Conservation (phyloP, 1,284 basidiomycete species). For the Neonothopanus nambi region DNA sequence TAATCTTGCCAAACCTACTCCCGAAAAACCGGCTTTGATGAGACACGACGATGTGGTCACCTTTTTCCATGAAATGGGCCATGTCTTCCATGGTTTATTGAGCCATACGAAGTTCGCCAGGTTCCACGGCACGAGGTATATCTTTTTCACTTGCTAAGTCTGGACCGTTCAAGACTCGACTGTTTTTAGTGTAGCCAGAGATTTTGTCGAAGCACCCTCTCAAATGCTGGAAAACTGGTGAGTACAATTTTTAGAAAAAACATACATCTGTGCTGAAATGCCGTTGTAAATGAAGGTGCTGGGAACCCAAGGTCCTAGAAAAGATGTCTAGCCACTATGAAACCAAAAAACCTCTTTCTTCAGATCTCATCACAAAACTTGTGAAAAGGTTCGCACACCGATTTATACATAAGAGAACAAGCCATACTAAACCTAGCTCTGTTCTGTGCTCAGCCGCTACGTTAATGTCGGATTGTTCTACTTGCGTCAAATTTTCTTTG, state of each 20-base stretch:
- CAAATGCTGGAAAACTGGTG: constrained; percentile 93
- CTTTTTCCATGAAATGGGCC: constrained; percentile 85
- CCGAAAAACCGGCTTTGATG: constrained; percentile 81
- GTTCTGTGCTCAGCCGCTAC: constrained; percentile 54
- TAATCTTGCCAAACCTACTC: constrained; percentile 82
- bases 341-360: constrained; percentile 68
- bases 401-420: not conserved
- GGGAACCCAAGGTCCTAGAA: constrained; percentile 75
- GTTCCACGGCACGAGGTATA: constrained; percentile 76
- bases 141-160: not conserved
- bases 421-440: too few relatives aligned
- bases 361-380: constrained; percentile 77
- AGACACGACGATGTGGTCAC: constrained; percentile 79
- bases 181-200: constrained; percentile 59
- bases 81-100: constrained; percentile 82
- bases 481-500: constrained; percentile 81
- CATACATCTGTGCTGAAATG: not conserved
- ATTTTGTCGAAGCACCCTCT: constrained; percentile 86
- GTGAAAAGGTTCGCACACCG: constrained; percentile 60
- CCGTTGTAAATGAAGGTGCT: constrained; percentile 50
- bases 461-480: constrained; percentile 81
- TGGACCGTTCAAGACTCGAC: not conserved
- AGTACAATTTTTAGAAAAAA: constrained; percentile 12
- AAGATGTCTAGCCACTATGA: constrained; percentile 77
- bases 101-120: constrained; percentile 70